These are phyloP conservation scores for Xanthoconium stramineum DNA, from an alignment of 768 basidiomycete genomes.

Conservation along the genomic window DNA sequence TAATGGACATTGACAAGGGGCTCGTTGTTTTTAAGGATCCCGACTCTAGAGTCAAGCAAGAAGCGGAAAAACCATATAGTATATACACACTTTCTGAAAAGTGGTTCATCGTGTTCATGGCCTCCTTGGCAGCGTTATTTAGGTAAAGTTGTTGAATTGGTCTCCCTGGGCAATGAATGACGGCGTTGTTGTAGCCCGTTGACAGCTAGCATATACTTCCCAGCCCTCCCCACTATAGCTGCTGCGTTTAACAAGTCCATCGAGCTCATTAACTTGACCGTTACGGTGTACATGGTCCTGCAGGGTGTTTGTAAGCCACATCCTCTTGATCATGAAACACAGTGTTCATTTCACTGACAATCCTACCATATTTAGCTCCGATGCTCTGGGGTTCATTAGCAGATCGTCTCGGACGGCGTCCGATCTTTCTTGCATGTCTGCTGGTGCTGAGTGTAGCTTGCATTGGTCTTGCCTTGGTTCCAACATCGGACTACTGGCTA, in stretches of 20 bases:
- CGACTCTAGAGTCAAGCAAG: not conserved
- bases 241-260: slow-evolving; percentile 56
- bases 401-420: slow-evolving; percentile 62
- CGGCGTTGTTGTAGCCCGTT: slow-evolving; percentile 45
- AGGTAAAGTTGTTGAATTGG: slow-evolving; percentile 38
- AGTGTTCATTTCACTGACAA: not conserved
- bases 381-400: slow-evolving; percentile 63
- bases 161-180: not conserved
- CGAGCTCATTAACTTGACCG: slow-evolving; percentile 76
- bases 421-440: slow-evolving; percentile 61
- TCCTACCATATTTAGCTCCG: slow-evolving; percentile 39
- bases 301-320: slow-evolving; percentile 41
- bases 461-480: slow-evolving; percentile 54
- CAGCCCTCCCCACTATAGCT: slow-evolving; percentile 70
- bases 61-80: slow-evolving; percentile 34
- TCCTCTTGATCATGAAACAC: not conserved
- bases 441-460: slow-evolving; percentile 63
- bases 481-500: slow-evolving; percentile 68
- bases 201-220: slow-evolving; percentile 76
- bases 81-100: slow-evolving; percentile 57
- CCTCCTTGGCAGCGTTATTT: slow-evolving; percentile 60
- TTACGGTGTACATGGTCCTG: slow-evolving; percentile 59
- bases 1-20: not conserved
- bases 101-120: slow-evolving; percentile 65
- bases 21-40: not conserved